These are phyloP conservation scores for Phalaenopsis hybrid DNA, from an alignment of 116 monocot species.

Conservation along the genomic window DNA sequence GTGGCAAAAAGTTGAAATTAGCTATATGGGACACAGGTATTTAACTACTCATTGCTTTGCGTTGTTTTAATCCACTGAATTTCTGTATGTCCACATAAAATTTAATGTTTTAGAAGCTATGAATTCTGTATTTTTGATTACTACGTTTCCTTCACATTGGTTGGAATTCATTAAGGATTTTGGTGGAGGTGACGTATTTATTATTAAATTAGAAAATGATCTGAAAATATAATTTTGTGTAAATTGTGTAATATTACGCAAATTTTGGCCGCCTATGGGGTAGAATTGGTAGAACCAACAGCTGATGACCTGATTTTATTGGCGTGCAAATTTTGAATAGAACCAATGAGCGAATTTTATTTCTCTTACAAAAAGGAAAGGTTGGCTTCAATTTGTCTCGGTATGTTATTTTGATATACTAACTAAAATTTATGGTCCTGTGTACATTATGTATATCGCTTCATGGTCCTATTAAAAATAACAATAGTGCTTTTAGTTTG, in stretches of 20 bases:
- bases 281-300: background rate
- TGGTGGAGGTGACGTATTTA: background rate
- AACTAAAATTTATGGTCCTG: too few relatives aligned
- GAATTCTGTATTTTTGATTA: background rate
- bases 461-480: too few relatives aligned
- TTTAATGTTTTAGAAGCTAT: background rate
- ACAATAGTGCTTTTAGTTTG: too few relatives aligned
- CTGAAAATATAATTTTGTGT: background rate
- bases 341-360: background rate
- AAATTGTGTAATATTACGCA: background rate
- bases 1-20: constrained; percentile 95
- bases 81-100: background rate
- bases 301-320: background rate
- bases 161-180: background rate
- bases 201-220: background rate
- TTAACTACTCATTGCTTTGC: background rate
- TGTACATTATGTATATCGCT: too few relatives aligned
- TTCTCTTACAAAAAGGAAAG: background rate
- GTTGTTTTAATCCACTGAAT: background rate
- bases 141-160: background rate
- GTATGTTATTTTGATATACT: too few relatives aligned
- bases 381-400: too few relatives aligned
- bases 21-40: constrained; percentile 99
- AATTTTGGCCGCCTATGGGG: background rate
- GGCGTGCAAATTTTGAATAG: background rate